Percentiles rank a stretch among this genome's conserved stretches.
phyloP scores from a whole-genome alignment of 352 stramenopile species.

The Pythium chondricola region DNA sequence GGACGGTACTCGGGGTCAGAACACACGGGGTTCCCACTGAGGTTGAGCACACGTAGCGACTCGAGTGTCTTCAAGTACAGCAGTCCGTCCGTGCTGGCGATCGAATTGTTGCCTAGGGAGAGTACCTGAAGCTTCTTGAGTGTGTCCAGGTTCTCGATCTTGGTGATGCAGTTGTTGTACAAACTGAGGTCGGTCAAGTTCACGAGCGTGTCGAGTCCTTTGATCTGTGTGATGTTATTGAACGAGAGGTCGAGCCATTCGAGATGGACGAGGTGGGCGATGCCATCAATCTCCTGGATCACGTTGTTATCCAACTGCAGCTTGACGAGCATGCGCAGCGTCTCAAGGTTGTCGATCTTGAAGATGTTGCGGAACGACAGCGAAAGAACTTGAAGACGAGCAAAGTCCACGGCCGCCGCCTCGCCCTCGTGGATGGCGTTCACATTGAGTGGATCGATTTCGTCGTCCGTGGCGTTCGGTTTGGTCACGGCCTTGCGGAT shows the following conservation, averaged over 20 bases:
- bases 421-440: constrained; percentile 64
- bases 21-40: constrained; percentile 91
- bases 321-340: constrained; percentile 82
- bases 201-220: constrained; percentile 87
- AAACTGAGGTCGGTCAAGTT: constrained; percentile 89
- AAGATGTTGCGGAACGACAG: constrained; percentile 93
- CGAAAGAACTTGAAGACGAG: constrained; percentile 66
- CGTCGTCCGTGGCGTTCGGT: constrained; percentile 22
- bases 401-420: constrained; percentile 58
- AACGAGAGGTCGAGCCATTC: constrained; percentile 93
- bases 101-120: constrained; percentile 89
- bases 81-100: constrained; percentile 66
- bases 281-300: constrained; percentile 88
- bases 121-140: constrained; percentile 89
- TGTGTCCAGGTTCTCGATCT: constrained; percentile 87
- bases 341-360: constrained; percentile 93
- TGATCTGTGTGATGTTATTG: constrained; percentile 91
- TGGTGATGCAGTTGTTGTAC: constrained; percentile 92
- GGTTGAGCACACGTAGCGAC: constrained; percentile 86
- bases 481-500: constrained; percentile 53
- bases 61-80: constrained; percentile 82
- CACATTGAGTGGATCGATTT: constrained; percentile 60
- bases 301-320: constrained; percentile 95
- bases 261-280: constrained; percentile 80
- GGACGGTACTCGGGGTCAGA: constrained; percentile 88